These are phyloP conservation scores for Colletotrichum karsti DNA, from an alignment of 2,329 filamentous ascomycete species.

Conservation along the genomic window DNA sequence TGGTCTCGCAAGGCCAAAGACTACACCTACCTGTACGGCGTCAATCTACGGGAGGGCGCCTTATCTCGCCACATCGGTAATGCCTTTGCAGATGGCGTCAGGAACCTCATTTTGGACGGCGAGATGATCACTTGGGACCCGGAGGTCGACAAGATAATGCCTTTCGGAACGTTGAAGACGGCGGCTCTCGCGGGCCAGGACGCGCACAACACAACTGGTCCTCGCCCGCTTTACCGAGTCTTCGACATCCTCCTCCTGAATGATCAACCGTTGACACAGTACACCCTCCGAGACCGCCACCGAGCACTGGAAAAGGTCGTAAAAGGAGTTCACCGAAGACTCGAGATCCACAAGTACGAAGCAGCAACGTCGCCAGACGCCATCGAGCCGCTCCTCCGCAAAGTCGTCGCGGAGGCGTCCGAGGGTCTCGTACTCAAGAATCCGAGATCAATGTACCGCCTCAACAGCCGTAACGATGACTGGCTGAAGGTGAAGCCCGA, in stretches of 20 bases:
- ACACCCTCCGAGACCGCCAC: conserved; percentile 83
- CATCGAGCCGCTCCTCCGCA: conserved; percentile 81
- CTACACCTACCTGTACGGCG: conserved; percentile 93
- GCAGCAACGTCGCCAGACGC: conserved; percentile 72
- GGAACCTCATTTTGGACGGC: conserved; percentile 91
- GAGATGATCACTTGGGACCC: conserved; percentile 99
- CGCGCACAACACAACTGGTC: conserved; percentile 68
- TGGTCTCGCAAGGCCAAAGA: conserved; percentile 98
- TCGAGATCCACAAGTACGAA: conserved; percentile 83
- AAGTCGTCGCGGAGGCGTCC: conserved; percentile 85
- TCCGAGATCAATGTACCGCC: conserved; percentile 82
- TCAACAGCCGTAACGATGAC: conserved; percentile 92
- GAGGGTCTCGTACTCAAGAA: conserved; percentile 96
- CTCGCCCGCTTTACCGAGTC: conserved; percentile 81
- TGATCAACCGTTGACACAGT: conserved; percentile 79
- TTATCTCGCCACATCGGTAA: conserved; percentile 81
- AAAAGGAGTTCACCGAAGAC: conserved; percentile 73
- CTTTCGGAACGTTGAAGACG: conserved; percentile 93
- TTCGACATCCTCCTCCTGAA: conserved; percentile 96
- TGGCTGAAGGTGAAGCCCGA: conserved; percentile 99
- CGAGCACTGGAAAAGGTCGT: conserved; percentile 79
- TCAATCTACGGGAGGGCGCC: conserved; percentile 79
- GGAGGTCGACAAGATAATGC: conserved; percentile 81
- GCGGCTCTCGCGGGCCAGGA: conserved; percentile 86
- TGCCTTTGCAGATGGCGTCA: conserved; percentile 80